A percentile compares a stretch with the other conserved stretches of the same genome.
These are phyloP conservation scores for Stagonosporopsis cucurbitacearum DNA, from an alignment of 2,329 filamentous ascomycete genomes.

Conservation along the genomic window DNA sequence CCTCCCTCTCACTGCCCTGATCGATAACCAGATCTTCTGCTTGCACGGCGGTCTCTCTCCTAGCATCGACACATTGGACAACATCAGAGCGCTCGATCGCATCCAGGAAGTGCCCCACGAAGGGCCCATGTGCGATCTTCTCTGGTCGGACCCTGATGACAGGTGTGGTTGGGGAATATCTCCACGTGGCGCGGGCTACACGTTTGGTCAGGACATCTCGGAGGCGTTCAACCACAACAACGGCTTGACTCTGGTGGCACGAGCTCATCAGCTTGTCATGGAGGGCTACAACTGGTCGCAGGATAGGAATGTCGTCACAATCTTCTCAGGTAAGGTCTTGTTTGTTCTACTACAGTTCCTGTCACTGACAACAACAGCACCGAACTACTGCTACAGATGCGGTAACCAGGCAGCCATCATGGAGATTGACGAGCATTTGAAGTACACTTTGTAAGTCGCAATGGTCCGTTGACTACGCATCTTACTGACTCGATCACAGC, in stretches of 20 bases:
- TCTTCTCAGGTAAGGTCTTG: slow-evolving; percentile 70
- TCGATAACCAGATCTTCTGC: slow-evolving; percentile 76
- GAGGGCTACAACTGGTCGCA: slow-evolving; percentile 99
- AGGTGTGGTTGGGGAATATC: slow-evolving; percentile 96
- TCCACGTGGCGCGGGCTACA: slow-evolving; percentile 91
- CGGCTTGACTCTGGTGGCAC: slow-evolving; percentile 89
- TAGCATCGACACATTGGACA: slow-evolving; percentile 76
- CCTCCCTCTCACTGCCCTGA: slow-evolving; percentile 74
- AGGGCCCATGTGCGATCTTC: slow-evolving; percentile 77
- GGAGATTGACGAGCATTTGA: slow-evolving; percentile 99
- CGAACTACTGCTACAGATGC: slow-evolving; percentile 93
- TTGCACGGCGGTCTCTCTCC: slow-evolving; percentile 75
- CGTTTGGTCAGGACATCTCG: slow-evolving; percentile 95
- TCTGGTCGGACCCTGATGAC: slow-evolving; percentile 93
- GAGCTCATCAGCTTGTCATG: slow-evolving; percentile 98
- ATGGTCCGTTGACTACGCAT: neutral
- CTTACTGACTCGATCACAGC: slow-evolving; percentile 61
- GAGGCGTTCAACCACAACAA: slow-evolving; percentile 99
- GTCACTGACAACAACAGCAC: slow-evolving; percentile 52
- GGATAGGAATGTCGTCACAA: slow-evolving; percentile 96
- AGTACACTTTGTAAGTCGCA: slow-evolving; percentile 93
- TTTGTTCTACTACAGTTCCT: neutral
- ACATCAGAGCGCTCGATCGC: slow-evolving; percentile 61
- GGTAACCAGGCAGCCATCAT: slow-evolving; percentile 99
- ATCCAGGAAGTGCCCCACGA: slow-evolving; percentile 77